Base-by-base conservation (phyloP, 2,329 filamentous ascomycete genomes). In the Talaromyces amestolkiae region DNA sequence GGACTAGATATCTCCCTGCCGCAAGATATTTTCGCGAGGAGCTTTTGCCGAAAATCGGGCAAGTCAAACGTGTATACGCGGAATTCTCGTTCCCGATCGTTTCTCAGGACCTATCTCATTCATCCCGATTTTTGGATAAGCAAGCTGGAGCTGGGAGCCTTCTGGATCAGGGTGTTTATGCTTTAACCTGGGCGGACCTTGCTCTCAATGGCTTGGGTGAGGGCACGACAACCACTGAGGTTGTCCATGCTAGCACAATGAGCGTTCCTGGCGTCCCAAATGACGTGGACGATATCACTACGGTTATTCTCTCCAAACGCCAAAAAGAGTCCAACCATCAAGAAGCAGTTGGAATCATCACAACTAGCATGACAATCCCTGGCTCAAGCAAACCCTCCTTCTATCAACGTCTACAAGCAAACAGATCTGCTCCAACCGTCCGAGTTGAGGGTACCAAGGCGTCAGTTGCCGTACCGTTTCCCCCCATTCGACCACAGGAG, bases 141-240 rank as follows among this genome's bases (percentile, higher is more conserved):
- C 87, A 91, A 68, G 83, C 94, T 27, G 91, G 91, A 0, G 91
- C 91, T 31, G 91, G 91, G 58, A 89, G 89, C 0, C 80, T 93
- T 56, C 84, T 94, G 53, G 91, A 94, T 75, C 70, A 94, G 53
- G 91, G 91, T 68, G 88, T 94, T 77, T 94, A 95, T 80, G 85
- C 89, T 51, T 78, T 94, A 69, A 93, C 91, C 27, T 94, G 91
- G 91, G 84, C 92, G 65, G 70, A 72, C 65, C 22, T 67, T 69
- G 63, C 72, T 67, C 62, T 67, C 41, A 61, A 65, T 65, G 47
- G 66, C 24, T 61, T 62, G 31, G 22, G n/a, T 11, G 39, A 33
- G 33, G 53, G 53, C 53, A 11, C 64, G 33, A 49, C 53, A 27
- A 43, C 60, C 15, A 70, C 67, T 27, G 64, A 67, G 45, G 71